phyloP scores from a whole-genome alignment of 768 basidiomycete genomes.

The Russula ochroleuca region DNA sequence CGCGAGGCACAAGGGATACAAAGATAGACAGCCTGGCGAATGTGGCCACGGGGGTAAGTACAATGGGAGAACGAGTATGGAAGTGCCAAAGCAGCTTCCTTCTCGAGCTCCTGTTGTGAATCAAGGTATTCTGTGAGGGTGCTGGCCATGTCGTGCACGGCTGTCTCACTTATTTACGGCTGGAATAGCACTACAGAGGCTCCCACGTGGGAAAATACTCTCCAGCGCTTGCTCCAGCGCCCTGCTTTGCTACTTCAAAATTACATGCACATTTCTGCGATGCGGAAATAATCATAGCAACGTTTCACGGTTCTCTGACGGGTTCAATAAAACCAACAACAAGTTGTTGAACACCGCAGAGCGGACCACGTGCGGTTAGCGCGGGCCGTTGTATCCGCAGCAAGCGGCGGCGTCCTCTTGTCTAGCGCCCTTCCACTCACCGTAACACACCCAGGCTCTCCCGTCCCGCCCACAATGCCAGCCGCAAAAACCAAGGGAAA shows the following conservation, averaged over 20 bases:
- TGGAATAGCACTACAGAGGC: neutral
- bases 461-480: constrained; percentile 15
- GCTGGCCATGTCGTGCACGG: constrained; percentile 9
- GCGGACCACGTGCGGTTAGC: neutral
- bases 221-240: too few relatives aligned
- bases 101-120: constrained; percentile 35
- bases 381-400: constrained; percentile 1
- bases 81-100: constrained; percentile 41
- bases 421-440: constrained; percentile 10
- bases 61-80: constrained; percentile 44
- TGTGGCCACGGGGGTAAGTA: constrained; percentile 38
- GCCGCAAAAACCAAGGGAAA: constrained; percentile 17
- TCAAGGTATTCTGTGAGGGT: constrained; percentile 34
- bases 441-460: constrained; percentile 8
- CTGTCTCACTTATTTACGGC: neutral
- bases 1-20: constrained; percentile 67
- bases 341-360: neutral
- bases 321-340: neutral
- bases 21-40: constrained; percentile 75
- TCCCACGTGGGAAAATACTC: neutral
- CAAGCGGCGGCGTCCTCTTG: constrained; percentile 9
- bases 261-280: neutral
- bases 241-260: neutral
- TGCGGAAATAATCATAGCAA: neutral
- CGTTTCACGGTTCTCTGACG: neutral